Evolutionary conservation across 2,329 filamentous ascomycete species (phyloP).

Genomic region (Neophaeococcomyces aloes): DNA sequence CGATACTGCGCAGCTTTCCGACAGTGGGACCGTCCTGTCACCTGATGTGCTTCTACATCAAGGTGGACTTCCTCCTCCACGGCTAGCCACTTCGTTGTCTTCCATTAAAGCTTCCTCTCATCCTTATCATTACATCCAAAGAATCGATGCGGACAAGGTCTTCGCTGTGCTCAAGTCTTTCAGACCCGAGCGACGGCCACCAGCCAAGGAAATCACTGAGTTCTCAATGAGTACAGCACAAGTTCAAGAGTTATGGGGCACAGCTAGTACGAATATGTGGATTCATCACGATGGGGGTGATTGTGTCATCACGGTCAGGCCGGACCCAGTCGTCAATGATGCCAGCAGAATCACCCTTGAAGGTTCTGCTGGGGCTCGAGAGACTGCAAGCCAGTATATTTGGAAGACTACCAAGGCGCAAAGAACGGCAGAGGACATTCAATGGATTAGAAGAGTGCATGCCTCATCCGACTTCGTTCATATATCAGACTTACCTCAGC

Average conservation of each 20-base stretch:
- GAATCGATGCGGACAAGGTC: not conserved
- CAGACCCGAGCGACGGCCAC: not conserved
- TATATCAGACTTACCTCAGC: too few species aligned
- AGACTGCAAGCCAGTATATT: not conserved
- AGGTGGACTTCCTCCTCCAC: too few species aligned
- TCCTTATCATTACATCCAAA: not conserved
- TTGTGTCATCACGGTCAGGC: not conserved
- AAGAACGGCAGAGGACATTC: not conserved
- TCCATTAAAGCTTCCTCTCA: too few species aligned
- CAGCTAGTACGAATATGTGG: not conserved
- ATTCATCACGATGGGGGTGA: constrained; percentile 2
- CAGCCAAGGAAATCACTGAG: not conserved
- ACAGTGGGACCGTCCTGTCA: too few species aligned
- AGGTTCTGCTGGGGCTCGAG: constrained; percentile 1
- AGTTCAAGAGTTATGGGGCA: not conserved
- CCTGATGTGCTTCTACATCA: too few species aligned
- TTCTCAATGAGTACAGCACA: not conserved
- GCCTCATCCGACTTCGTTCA: too few species aligned
- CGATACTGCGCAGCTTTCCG: too few species aligned
- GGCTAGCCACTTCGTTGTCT: too few species aligned
- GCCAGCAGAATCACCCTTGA: not conserved
- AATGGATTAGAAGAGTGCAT: not conserved
- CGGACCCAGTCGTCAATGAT: not conserved
- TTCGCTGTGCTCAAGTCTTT: not conserved
- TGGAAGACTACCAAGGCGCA: not conserved